Evolutionary conservation across 495 filamentous ascomycete genomes (phyloP).

Genomic region (Penicillium diatomitis): DNA sequence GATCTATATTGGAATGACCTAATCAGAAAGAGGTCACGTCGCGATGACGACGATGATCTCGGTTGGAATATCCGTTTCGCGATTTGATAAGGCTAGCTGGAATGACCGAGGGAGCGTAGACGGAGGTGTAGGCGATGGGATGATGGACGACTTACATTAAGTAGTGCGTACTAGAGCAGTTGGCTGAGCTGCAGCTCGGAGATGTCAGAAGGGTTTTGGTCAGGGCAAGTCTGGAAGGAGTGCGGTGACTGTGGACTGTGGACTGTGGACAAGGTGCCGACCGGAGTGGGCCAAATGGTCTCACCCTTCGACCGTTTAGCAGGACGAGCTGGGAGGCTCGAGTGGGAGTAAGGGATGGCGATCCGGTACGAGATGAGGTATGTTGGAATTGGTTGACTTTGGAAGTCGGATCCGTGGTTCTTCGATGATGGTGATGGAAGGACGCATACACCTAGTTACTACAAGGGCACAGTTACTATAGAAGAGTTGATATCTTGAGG

Average conservation of each 20-base stretch:
- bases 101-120: too few relatives aligned
- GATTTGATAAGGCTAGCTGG: too few relatives aligned
- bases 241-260: not conserved
- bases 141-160: constrained; percentile 3
- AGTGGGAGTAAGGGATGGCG: constrained; percentile 15
- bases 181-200: not conserved
- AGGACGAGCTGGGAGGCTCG: not conserved
- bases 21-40: constrained; percentile 6
- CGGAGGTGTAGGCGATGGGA: not conserved
- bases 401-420: constrained; percentile 11
- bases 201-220: not conserved
- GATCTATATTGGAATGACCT: too few relatives aligned
- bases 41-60: constrained; percentile 10
- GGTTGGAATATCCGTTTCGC: too few relatives aligned
- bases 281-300: constrained; percentile 10
- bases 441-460: not conserved
- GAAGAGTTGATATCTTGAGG: too few relatives aligned
- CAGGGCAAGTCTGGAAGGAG: constrained; percentile 2
- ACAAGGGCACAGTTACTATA: too few relatives aligned
- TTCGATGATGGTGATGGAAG: constrained; percentile 1
- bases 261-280: not conserved
- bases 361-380: constrained; percentile 23
- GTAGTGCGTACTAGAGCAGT: not conserved
- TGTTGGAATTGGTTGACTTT: constrained; percentile 5
- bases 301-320: not conserved